Evolutionary conservation across 176 grass and related monocot genomes (phyloP).

Genomic region (Melocanna baccifera): DNA sequence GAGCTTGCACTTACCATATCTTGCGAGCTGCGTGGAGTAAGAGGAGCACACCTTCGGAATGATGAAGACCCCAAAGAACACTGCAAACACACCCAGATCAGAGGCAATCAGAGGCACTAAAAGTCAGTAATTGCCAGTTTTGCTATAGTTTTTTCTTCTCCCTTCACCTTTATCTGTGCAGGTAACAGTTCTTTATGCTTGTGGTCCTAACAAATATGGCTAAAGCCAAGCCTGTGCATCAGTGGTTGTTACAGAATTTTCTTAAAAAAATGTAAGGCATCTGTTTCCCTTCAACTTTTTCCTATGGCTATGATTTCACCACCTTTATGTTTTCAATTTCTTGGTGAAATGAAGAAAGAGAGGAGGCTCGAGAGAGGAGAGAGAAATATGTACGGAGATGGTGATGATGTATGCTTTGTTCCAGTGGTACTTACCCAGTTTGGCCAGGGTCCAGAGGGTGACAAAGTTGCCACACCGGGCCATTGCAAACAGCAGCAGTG

Average conservation of each 20-base stretch:
- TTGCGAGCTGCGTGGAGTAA: slow-evolving; percentile 82
- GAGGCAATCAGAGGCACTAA: slow-evolving; percentile 21
- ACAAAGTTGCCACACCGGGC: slow-evolving; percentile 83
- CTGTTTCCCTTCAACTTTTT: neutral
- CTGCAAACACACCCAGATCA: slow-evolving; percentile 47
- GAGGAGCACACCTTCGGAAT: slow-evolving; percentile 89
- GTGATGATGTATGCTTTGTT: neutral
- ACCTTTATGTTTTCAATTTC: neutral
- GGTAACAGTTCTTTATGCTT: neutral
- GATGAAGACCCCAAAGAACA: slow-evolving; percentile 92
- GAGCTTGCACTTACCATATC: slow-evolving; percentile 64
- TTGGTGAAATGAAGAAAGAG: neutral
- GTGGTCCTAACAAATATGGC: slow-evolving; percentile 24
- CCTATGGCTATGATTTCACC: neutral
- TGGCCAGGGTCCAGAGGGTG: slow-evolving; percentile 77
- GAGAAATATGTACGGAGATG: neutral
- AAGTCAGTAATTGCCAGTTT: slow-evolving; percentile 23
- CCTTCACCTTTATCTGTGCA: slow-evolving; percentile 19
- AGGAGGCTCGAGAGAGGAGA: neutral
- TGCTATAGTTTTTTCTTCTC: neutral
- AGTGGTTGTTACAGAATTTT: neutral
- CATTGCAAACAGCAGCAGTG: slow-evolving; percentile 78
- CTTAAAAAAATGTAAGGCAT: neutral
- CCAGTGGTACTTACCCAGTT: slow-evolving; percentile 59
- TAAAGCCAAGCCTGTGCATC: neutral